Conservation (phyloP, 768 basidiomycete genomes). For the Boletus reticuloceps region DNA sequence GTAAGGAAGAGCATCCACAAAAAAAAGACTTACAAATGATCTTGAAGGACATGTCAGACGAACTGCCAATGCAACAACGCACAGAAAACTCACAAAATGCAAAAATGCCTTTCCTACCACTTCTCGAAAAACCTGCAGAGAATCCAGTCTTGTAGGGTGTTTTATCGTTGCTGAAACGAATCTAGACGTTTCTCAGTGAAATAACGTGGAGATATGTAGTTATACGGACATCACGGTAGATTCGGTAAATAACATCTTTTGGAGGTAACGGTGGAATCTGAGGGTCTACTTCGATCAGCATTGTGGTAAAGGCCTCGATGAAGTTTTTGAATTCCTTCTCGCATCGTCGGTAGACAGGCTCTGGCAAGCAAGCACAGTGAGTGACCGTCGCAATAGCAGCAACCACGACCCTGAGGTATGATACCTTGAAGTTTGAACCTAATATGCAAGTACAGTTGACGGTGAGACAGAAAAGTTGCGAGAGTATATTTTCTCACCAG, state of each 20-base stretch:
- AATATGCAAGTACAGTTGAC: constrained; percentile 23
- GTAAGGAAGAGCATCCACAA: neutral
- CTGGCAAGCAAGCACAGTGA: constrained; percentile 11
- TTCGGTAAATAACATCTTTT: constrained; percentile 89
- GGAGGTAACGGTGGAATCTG: constrained; percentile 87
- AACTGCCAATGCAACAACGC: neutral
- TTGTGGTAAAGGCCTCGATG: constrained; percentile 64
- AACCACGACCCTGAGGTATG: neutral
- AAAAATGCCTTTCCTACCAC: constrained; percentile 88
- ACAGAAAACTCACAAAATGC: constrained; percentile 66
- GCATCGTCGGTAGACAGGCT: constrained; percentile 43
- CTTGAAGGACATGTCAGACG: constrained; percentile 18
- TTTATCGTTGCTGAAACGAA: constrained; percentile 91
- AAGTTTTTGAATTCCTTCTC: constrained; percentile 92
- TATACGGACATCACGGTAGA: constrained; percentile 76
- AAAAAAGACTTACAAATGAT: constrained; percentile 17
- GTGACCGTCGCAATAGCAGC: neutral
- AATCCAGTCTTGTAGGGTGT: constrained; percentile 91
- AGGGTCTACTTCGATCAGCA: constrained; percentile 69
- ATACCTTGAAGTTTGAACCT: constrained; percentile 85
- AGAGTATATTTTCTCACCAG: constrained; percentile 48
- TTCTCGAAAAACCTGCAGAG: constrained; percentile 82
- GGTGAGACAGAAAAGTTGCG: neutral
- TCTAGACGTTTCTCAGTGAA: constrained; percentile 36
- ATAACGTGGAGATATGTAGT: neutral